Percentiles rank a stretch among this genome's conserved stretches.
phyloP scores from a whole-genome alignment of 2,329 filamentous ascomycete species.

The Bipolaris gigantea region DNA sequence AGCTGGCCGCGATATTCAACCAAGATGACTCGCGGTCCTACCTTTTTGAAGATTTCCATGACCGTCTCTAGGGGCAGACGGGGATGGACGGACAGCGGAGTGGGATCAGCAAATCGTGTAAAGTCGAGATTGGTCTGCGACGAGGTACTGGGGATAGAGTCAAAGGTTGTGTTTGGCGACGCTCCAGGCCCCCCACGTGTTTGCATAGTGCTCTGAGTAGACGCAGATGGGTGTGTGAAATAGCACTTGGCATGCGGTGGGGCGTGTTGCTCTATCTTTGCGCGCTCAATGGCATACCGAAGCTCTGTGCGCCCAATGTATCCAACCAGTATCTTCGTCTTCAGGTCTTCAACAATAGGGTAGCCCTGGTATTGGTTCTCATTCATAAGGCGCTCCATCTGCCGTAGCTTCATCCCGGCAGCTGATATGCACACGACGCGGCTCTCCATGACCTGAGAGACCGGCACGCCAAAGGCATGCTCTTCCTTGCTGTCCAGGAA shows the following conservation, averaged over 20 bases:
- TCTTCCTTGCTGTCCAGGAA: slow-evolving; percentile 98
- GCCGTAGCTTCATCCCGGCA: slow-evolving; percentile 71
- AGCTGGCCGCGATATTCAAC: slow-evolving; percentile 87
- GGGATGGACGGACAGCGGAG: slow-evolving; percentile 88
- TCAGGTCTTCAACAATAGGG: slow-evolving; percentile 78
- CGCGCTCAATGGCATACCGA: slow-evolving; percentile 82
- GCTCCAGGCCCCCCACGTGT: slow-evolving; percentile 24
- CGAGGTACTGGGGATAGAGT: slow-evolving; percentile 60
- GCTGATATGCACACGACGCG: slow-evolving; percentile 74
- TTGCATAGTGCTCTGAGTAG: slow-evolving; percentile 10
- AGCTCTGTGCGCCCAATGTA: slow-evolving; percentile 94
- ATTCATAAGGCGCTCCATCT: slow-evolving; percentile 73
- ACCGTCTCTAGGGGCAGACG: slow-evolving; percentile 91
- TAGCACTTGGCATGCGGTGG: slow-evolving; percentile 70
- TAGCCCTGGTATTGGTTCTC: slow-evolving; percentile 90
- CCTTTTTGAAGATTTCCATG: slow-evolving; percentile 98
- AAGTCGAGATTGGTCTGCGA: slow-evolving; percentile 70
- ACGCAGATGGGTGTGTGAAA: slow-evolving; percentile 59
- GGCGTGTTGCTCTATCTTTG: slow-evolving; percentile 65
- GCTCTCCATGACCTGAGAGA: slow-evolving; percentile 84
- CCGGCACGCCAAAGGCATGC: slow-evolving; percentile 92
- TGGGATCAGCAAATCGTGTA: slow-evolving; percentile 82
- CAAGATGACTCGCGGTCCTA: slow-evolving; percentile 89
- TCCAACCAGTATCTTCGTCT: slow-evolving; percentile 74
- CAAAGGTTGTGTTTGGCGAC: slow-evolving; percentile 55